phyloP scores from a whole-genome alignment of 225 moss, liverwort and hornwort species.

The Rhytidiadelphus loreus region DNA sequence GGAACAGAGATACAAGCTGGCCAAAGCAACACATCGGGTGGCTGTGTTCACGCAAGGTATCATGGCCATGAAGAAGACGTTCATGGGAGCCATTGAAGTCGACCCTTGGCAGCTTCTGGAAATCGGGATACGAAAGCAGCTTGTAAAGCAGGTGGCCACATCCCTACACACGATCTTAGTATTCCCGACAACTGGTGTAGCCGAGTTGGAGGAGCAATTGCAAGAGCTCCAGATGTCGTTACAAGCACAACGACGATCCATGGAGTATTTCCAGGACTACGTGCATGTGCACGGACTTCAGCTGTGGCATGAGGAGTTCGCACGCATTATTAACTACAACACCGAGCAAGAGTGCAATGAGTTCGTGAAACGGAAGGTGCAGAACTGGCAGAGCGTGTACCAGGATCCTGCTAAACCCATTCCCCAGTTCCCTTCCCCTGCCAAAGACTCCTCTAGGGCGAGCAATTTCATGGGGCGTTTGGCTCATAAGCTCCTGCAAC shows the following conservation, averaged over 20 bases:
- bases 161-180: slow-evolving; percentile 65
- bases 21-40: slow-evolving; percentile 92
- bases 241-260: slow-evolving; percentile 71
- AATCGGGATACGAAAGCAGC: slow-evolving; percentile 91
- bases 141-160: slow-evolving; percentile 78
- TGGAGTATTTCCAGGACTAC: slow-evolving; percentile 99
- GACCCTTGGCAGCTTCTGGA: slow-evolving; percentile 96
- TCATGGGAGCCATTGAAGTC: slow-evolving; percentile 91
- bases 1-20: slow-evolving; percentile 80
- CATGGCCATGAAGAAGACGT: slow-evolving; percentile 97
- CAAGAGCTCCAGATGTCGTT: slow-evolving; percentile 52
- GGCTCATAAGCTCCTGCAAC: slow-evolving; percentile 65
- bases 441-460: slow-evolving; percentile 62
- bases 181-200: slow-evolving; percentile 43
- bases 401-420: slow-evolving; percentile 80
- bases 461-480: slow-evolving; percentile 88
- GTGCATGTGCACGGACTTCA: slow-evolving; percentile 93
- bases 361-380: slow-evolving; percentile 74
- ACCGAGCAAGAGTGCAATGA: slow-evolving; percentile 93
- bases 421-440: slow-evolving; percentile 51
- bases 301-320: slow-evolving; percentile 92
- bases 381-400: slow-evolving; percentile 74
- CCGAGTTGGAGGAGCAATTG: slow-evolving; percentile 65
- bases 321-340: slow-evolving; percentile 80
- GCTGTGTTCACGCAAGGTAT: slow-evolving; percentile 99